Percentiles rank a stretch among this genome's conserved stretches.
Conservation (phyloP, 306 rosid species). For the Trifolium dubium region DNA sequence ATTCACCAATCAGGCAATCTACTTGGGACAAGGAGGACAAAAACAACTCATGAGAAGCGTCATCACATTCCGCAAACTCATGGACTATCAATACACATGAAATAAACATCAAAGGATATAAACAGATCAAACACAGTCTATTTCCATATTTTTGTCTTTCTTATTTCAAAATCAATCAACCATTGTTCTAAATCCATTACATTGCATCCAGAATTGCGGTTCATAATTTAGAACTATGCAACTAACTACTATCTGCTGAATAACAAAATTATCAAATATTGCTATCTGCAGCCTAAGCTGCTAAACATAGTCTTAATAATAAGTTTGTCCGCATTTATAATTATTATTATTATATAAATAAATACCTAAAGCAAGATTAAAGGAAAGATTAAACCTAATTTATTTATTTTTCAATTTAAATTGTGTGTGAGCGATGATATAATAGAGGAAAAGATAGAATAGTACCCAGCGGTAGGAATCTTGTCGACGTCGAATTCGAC, state of each 20-base stretch:
- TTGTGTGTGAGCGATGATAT: background rate
- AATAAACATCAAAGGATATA: background rate
- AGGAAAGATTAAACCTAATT: background rate
- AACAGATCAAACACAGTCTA: background rate
- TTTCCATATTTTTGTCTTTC: background rate
- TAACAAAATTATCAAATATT: background rate
- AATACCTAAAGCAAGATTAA: background rate
- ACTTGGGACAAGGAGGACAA: too few species aligned
- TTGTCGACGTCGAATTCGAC: conserved; percentile 90
- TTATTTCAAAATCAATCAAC: background rate
- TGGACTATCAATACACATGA: background rate
- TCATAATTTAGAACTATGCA: background rate
- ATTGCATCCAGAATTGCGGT: too few species aligned
- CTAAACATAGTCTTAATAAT: background rate
- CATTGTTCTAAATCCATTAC: too few species aligned
- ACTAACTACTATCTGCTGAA: background rate
- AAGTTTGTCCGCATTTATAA: too few species aligned
- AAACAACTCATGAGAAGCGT: too few species aligned
- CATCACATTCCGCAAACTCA: too few species aligned
- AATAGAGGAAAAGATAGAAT: background rate
- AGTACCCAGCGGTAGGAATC: conserved; percentile 78
- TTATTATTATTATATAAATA: too few species aligned
- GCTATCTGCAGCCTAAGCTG: too few species aligned
- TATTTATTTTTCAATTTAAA: background rate
- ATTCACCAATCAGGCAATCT: too few species aligned